A percentile compares a stretch with the other conserved stretches of the same genome.
Conservation (phyloP, 1,284 basidiomycete genomes). For the Ustilago hordei region DNA sequence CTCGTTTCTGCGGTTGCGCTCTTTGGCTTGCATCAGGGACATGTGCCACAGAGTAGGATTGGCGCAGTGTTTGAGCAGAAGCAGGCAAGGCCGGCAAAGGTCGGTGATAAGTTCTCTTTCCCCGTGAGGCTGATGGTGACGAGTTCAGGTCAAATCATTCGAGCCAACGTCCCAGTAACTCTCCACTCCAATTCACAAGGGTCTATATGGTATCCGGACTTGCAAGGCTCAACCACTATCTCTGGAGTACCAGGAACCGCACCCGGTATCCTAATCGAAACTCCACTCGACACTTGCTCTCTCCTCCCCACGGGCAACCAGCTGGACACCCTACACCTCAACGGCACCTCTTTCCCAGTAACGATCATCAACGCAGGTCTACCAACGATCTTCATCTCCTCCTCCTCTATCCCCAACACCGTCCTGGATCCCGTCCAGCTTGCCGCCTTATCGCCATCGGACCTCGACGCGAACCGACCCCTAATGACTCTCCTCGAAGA, state of each 20-base stretch:
- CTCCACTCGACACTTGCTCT: conserved; percentile 39
- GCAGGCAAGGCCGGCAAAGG: background rate
- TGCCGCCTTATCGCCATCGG: conserved; percentile 17
- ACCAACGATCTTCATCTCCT: conserved; percentile 62
- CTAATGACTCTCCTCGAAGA: conserved; percentile 53
- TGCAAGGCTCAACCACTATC: conserved; percentile 52
- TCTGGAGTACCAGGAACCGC: conserved; percentile 65
- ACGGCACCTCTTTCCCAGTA: conserved; percentile 28
- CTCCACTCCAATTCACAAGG: background rate
- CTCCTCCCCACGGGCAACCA: conserved; percentile 57
- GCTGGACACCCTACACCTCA: conserved; percentile 36
- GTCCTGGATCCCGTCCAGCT: conserved; percentile 29
- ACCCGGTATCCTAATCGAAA: conserved; percentile 59
- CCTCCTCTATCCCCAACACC: conserved; percentile 25
- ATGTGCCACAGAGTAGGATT: conserved; percentile 30
- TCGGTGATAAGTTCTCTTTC: conserved; percentile 21
- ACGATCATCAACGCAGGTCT: conserved; percentile 64
- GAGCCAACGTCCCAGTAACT: conserved; percentile 55
- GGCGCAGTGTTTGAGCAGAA: conserved; percentile 13
- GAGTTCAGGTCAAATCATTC: conserved; percentile 55
- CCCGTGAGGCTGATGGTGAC: conserved; percentile 56
- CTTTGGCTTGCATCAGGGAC: conserved; percentile 47
- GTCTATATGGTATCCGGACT: conserved; percentile 37
- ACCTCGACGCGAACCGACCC: conserved; percentile 50
- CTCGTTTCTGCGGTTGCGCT: conserved; percentile 64